Base-by-base conservation (phyloP, 192 early-diverging fungal species). In the Phlyctochytrium arcticum region DNA sequence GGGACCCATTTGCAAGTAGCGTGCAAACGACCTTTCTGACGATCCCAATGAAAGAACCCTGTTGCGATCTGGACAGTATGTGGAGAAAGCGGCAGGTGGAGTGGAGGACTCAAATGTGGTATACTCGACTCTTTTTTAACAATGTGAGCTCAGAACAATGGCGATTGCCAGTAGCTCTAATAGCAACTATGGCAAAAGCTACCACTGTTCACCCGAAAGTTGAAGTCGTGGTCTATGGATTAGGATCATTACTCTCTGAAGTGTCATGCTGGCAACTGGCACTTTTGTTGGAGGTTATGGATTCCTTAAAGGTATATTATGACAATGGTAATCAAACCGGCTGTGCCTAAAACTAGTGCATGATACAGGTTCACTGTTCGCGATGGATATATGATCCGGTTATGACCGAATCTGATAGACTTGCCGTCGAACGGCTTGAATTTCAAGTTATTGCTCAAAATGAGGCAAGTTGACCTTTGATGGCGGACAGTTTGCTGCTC, bases 311-410 rank as follows among this genome's bases (percentile, higher is more conserved):
- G 57, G 70, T 68, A 54, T 24, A 8, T n/a, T 19, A 36, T 19
- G 1, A 44, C 21, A 7, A 55, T 46, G 23, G n/a, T 44, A 58
- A 53, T 19, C 15, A 8, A 17, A 17, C 17, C 5, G 1, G 2
- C n/a, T n/a, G 17, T n/a, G 17, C 27, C 17, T 21, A n/a, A 27
- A 15, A 15, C 12, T 26, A 21, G 50, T 1, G 12, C 12, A 31
- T 57, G 55, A 10, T 35, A 33, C 12, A 8, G 17, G 17, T 34
- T 31, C 2, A 19, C 15, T 19, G 2, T 12, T 17, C 19, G 21
- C 8, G 31, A 27, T 48, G 48, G 59, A 56, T 65, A 48, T 75
- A 60, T 48, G 74, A 75, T 48, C 74, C 74, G 5, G 70, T 75
- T 32, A 49, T 70, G 26, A 57, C 68, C 17, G 54, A 42, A 12